phyloP scores from a whole-genome alignment of 495 filamentous ascomycete species.

The Coniosporium apollinis region DNA sequence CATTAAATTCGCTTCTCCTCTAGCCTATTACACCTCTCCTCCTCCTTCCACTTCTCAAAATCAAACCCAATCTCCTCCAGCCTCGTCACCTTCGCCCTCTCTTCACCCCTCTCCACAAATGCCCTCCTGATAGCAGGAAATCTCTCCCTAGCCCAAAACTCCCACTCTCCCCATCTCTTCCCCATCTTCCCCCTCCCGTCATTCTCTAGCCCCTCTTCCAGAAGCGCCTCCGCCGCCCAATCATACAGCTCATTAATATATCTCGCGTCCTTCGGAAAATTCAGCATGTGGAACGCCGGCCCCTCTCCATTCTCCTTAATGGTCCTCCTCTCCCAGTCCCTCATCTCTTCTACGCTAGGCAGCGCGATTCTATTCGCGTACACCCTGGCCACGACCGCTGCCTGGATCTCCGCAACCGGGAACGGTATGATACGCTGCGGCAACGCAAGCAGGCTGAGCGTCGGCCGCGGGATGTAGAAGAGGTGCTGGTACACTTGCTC shows the following conservation, averaged over 20 bases:
- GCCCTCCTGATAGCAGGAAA: conserved; percentile 38
- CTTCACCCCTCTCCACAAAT: conserved; percentile 33
- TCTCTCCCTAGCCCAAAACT: conserved; percentile 44
- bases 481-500: conserved; percentile 59
- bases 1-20: no score
- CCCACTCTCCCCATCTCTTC: conserved; percentile 46
- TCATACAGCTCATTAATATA: conserved; percentile 59
- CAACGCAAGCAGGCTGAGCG: conserved; percentile 59
- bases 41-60: conserved; percentile 27
- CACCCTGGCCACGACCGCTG: conserved; percentile 55
- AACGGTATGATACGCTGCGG: conserved; percentile 74
- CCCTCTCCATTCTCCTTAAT: conserved; percentile 30
- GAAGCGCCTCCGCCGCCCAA: conserved; percentile 35
- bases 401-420: conserved; percentile 61
- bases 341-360: conserved; percentile 46
- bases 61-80: conserved; percentile 45
- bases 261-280: conserved; percentile 56
- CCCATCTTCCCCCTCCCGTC: conserved; percentile 43
- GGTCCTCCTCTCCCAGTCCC: conserved; percentile 37
- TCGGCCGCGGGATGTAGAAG: conserved; percentile 58
- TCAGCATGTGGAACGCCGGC: conserved; percentile 44
- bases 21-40: no score
- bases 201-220: conserved; percentile 26
- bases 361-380: conserved; percentile 51
- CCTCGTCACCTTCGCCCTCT: conserved; percentile 26